Percentiles rank a stretch among this genome's conserved stretches.
Conservation (phyloP, 164 flowering plant species). For the Tetracentron sinense region DNA sequence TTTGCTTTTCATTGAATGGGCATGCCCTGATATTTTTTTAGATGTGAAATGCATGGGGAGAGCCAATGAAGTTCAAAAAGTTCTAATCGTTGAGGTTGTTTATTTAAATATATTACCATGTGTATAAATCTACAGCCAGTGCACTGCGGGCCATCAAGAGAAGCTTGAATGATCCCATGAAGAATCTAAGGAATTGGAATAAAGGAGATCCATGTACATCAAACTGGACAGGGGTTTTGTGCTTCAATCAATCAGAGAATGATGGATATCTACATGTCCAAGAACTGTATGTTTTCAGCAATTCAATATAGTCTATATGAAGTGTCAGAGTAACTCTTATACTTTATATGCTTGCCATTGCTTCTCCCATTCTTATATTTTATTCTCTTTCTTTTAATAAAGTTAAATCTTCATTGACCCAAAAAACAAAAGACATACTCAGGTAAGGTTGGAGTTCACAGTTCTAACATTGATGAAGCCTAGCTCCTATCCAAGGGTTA, state of each 20-base stretch:
- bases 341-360: too few relatives aligned
- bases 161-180: conserved; percentile 49
- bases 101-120: background rate
- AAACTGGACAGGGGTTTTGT: conserved; percentile 77
- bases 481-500: too few relatives aligned
- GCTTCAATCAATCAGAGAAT: conserved; percentile 43
- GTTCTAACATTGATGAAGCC: too few relatives aligned
- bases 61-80: background rate
- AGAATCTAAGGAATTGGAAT: conserved; percentile 51
- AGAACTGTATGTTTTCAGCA: conserved; percentile 50
- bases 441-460: too few relatives aligned
- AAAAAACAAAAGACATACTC: too few relatives aligned
- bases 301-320: too few relatives aligned
- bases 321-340: too few relatives aligned
- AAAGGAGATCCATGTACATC: conserved; percentile 73
- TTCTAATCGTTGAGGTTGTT: background rate
- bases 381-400: conserved; percentile 1
- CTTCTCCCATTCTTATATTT: too few relatives aligned
- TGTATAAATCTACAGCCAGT: conserved; percentile 37
- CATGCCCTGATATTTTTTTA: too few relatives aligned
- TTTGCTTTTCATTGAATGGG: background rate
- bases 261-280: conserved; percentile 72
- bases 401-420: too few relatives aligned
- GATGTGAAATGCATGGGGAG: background rate
- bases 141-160: conserved; percentile 48